Evolutionary conservation across 2,329 filamentous ascomycete species (phyloP), one percentile per base, ranked within the genome.

Genomic region (Sporothrix mexicana): DNA sequence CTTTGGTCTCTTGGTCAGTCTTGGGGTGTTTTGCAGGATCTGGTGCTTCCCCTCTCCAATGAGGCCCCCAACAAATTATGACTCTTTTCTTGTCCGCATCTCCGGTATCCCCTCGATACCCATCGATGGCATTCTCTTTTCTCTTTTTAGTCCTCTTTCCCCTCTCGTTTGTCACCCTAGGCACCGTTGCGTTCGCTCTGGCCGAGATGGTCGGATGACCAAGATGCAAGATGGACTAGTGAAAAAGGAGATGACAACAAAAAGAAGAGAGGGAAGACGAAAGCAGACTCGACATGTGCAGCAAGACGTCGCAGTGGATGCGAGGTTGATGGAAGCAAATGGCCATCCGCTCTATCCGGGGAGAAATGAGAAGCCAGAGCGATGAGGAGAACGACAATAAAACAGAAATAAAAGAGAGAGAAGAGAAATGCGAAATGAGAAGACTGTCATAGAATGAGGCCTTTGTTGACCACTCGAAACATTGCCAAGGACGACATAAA

Each of bases 101-200:
- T 59, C 36, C 25, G 17, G 13, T 43, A 45, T 64, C 41, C 36
- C 30, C 30, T 36, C 30, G 7, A 36, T 36, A 7, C 30, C 30
- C 30, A 3, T 36, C 7, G 30, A 36, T 36, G 30, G 7, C 30
- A 30, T 36, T 41, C 25, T 51, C 41, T 68, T 51, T 68, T 51
- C 20, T 51, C 15, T 59, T 23, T 7, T 13, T 59, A 5, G 51
- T 9, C 51, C n/a, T 20, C 12, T 8, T 59, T 23, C 13, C n/a
- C 51, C 36, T 45, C 59, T 45, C 36, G 6, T n/a, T 30, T 49
- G 20, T 66, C 43, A 17, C 43, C 43, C 36, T 45, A 64, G 59
- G 62, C 20, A 66, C 62, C 62, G 62, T 66, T 30, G 43, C 62
- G 20, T 47, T 66, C 62, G 62, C 62, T 66, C 43, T 66, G 43